Base-by-base conservation (phyloP, 352 stramenopile species). In the Peronospora farinosa region DNA sequence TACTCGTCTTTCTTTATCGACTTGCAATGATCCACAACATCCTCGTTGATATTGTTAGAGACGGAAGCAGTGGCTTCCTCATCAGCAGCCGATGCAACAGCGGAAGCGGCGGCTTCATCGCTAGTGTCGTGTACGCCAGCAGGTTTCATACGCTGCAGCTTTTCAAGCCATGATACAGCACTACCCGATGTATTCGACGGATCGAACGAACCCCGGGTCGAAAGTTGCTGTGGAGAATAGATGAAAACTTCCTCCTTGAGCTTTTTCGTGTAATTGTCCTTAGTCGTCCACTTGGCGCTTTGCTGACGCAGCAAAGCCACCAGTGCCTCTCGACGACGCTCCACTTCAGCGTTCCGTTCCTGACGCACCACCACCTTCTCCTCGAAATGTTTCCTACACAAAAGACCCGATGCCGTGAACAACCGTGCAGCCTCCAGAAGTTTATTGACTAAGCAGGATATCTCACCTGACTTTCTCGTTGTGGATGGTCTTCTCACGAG, bases 111-210 rank as follows among this genome's bases (percentile, higher is more conserved):
- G 9, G 51, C 57, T 44, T 69, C 68, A n/a, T 70, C 60, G 15
- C 51, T 56, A 40, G 27, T 60, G 23, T 63, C 40, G 48, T 74
- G 58, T 40, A 79, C 40, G 13, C 79, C 82, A 15, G 69, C 72
- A 13, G 82, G 82, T 65, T 86, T 89, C 82, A 93, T 93, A 28
- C 76, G 80, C 69, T 93, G 79, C 42, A 93, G 68, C 63, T 88
- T 88, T 65, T 93, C 82, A 52, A 93, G 63, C 82, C 82, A 93
- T 52, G 82, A 91, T 47, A 90, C 65, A 39, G 82, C 79, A 49
- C 74, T 88, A 47, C 72, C 74, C 16, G 71, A 84, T 47, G 74
- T 72, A 44, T 51, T 78, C 21, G 67, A 83, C 36, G 78, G 73
- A 56, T 88, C 78, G 51, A 88, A 88, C 55, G 72, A 73, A 33